Base-by-base conservation (phyloP, 2,329 filamentous ascomycete genomes). In the Balansia obtecta region DNA sequence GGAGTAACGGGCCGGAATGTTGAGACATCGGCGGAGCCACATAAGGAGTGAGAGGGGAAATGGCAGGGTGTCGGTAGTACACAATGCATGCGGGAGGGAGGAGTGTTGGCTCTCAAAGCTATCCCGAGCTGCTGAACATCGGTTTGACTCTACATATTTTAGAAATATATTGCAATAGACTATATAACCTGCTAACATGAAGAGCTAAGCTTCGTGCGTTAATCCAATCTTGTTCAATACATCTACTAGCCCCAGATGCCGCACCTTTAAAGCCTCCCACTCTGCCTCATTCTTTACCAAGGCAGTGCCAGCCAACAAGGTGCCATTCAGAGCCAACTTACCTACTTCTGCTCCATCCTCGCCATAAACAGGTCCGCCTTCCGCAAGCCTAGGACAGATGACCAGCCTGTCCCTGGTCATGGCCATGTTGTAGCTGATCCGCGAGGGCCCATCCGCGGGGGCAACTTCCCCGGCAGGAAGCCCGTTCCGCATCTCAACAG, bases 381-480 rank as follows among this genome's bases (percentile, higher is more conserved):
- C 79, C 0, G 72, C 68, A 1, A 70, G 55, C 2, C 80, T 68
- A 1, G 80, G 80, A 53, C 74, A 73, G 1, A 84, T 52, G 0
- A 75, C 76, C 61, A 84, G 70, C 0, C 65, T 68, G 15, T 63
- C 64, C 52, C 67, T 66, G 18, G 80, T 83, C 66, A 84, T 71
- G 46, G 75, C 79, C 55, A 83, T 63, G 59, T 83, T 84, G 61
- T 84, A 84, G 63, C 78, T 82, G 45, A 83, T 78, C n/a, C 57
- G 58, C 0, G 77, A 71, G 54, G 72, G 68, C 3, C 70, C 70
- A 4, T 64, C 61, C 1, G 49, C 47, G 12, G 64, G 61, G 13
- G 51, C 54, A 2, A 61, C 61, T 61, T 58, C 0, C 52, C 53
- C 8, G 42, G 8, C 27, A 27, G 27, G 27, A 27, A 33, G 1